A percentile compares a stretch with the other conserved stretches of the same genome.
phyloP scores from a whole-genome alignment of 305 asterid genomes.

The Fraxinus nigra region DNA sequence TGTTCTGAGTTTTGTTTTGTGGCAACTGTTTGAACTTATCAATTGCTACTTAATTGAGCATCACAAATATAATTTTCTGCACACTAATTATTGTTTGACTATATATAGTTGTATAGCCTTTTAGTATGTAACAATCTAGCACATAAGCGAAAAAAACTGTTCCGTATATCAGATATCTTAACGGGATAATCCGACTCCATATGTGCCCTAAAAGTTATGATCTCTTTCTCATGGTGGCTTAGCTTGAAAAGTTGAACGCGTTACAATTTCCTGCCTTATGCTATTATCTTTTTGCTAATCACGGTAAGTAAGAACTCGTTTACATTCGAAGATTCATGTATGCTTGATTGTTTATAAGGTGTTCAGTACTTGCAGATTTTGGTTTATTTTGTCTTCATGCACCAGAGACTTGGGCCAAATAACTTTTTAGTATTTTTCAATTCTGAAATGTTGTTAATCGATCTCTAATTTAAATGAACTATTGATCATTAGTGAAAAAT shows the following conservation, averaged over 20 bases:
- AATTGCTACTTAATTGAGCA: conserved; percentile 5
- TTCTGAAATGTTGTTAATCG: not conserved
- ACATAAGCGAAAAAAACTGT: conserved; percentile 6
- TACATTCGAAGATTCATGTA: not conserved
- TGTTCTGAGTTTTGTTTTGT: conserved; percentile 7
- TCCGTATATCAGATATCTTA: conserved; percentile 3
- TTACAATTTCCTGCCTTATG: not conserved
- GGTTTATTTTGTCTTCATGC: not conserved
- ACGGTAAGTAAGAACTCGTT: not conserved
- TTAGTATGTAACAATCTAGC: conserved; percentile 13
- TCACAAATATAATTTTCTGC: conserved; percentile 11
- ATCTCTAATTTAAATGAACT: not conserved
- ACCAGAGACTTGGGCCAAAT: not conserved
- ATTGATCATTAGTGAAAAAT: not conserved
- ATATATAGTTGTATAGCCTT: conserved; percentile 5
- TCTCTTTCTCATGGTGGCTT: conserved; percentile 18
- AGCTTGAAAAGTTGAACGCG: conserved; percentile 7
- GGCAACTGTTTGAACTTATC: conserved; percentile 6
- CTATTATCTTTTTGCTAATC: not conserved
- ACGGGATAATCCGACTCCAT: not conserved
- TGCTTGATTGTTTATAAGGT: not conserved
- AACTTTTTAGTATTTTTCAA: not conserved
- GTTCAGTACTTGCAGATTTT: not conserved
- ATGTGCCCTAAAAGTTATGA: conserved; percentile 17
- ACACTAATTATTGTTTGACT: conserved; percentile 19